Conservation (phyloP, 2,329 filamentous ascomycete genomes). For the Alternaria sp. region DNA sequence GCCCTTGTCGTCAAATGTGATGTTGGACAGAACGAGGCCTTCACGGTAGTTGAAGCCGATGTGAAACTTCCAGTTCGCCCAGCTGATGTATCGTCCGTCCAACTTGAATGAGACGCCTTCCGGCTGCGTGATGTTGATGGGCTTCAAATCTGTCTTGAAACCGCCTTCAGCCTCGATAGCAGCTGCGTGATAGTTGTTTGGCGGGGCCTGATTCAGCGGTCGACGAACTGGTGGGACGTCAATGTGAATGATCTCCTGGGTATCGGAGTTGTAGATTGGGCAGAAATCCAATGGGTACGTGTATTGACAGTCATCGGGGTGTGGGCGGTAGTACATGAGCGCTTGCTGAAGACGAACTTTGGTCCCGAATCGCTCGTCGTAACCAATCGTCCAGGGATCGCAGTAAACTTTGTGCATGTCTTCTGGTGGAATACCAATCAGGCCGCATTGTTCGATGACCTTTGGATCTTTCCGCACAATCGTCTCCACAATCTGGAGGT, state of each 20-base stretch:
- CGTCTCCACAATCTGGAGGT: constrained; percentile 79
- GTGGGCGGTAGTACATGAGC: constrained; percentile 91
- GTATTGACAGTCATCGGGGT: constrained; percentile 87
- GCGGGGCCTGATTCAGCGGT: constrained; percentile 72
- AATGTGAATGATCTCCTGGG: constrained; percentile 78
- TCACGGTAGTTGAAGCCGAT: constrained; percentile 95
- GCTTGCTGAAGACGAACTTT: constrained; percentile 84
- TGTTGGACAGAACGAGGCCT: constrained; percentile 88
- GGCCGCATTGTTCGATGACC: constrained; percentile 87
- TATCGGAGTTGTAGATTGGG: constrained; percentile 85
- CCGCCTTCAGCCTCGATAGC: constrained; percentile 76
- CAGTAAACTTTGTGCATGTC: constrained; percentile 98
- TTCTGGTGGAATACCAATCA: constrained; percentile 78
- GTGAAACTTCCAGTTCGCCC: constrained; percentile 95
- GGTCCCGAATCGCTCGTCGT: constrained; percentile 86
- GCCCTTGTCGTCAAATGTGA: constrained; percentile 85
- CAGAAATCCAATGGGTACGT: constrained; percentile 92
- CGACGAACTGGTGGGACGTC: constrained; percentile 80
- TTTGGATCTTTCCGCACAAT: constrained; percentile 78
- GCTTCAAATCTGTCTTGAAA: constrained; percentile 80
- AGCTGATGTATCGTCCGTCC: constrained; percentile 74
- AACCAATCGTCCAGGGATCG: constrained; percentile 95
- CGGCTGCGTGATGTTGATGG: constrained; percentile 85
- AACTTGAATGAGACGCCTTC: constrained; percentile 88
- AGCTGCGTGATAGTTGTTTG: constrained; percentile 80